phyloP scores from a whole-genome alignment of 495 filamentous ascomycete species.

The Trichoderma virens region DNA sequence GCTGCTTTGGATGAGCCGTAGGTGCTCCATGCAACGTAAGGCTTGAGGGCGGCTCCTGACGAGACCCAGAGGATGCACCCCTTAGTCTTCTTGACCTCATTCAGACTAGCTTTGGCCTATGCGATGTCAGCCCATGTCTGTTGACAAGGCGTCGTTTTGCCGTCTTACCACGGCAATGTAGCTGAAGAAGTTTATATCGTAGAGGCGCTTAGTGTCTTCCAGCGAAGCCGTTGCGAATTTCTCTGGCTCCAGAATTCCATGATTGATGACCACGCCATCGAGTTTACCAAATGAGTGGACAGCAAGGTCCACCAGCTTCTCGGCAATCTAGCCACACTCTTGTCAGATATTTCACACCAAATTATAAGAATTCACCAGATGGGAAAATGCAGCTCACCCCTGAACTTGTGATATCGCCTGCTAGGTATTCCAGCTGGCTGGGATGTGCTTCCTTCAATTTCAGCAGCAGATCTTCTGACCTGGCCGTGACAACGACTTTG shows the following conservation, averaged over 20 bases:
- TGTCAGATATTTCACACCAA: slow-evolving; percentile 3
- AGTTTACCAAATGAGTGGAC: slow-evolving; percentile 58
- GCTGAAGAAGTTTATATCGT: slow-evolving; percentile 79
- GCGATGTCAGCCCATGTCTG: slow-evolving; percentile 14
- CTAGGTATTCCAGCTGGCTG: slow-evolving; percentile 60
- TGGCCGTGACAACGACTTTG: slow-evolving; percentile 70
- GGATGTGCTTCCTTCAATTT: slow-evolving; percentile 57
- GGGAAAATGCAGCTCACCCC: slow-evolving; percentile 30
- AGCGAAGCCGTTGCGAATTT: slow-evolving; percentile 54
- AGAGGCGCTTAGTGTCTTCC: slow-evolving; percentile 68
- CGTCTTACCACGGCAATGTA: slow-evolving; percentile 63
- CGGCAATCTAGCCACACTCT: slow-evolving; percentile 37
- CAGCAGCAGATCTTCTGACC: slow-evolving; percentile 58
- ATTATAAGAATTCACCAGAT: background rate
- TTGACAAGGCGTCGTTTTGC: background rate
- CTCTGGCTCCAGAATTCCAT: slow-evolving; percentile 68
- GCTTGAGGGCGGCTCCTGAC: slow-evolving; percentile 61
- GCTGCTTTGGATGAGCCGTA: slow-evolving; percentile 89
- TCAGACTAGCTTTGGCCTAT: slow-evolving; percentile 67
- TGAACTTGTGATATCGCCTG: slow-evolving; percentile 65
- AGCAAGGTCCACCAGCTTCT: slow-evolving; percentile 55
- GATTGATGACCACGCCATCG: slow-evolving; percentile 82
- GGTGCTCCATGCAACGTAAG: slow-evolving; percentile 65
- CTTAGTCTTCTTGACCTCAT: slow-evolving; percentile 58
- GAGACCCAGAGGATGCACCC: slow-evolving; percentile 69